Base-by-base conservation (phyloP, 1,139 yeast genomes). In the Suhomyces panamericanus region DNA sequence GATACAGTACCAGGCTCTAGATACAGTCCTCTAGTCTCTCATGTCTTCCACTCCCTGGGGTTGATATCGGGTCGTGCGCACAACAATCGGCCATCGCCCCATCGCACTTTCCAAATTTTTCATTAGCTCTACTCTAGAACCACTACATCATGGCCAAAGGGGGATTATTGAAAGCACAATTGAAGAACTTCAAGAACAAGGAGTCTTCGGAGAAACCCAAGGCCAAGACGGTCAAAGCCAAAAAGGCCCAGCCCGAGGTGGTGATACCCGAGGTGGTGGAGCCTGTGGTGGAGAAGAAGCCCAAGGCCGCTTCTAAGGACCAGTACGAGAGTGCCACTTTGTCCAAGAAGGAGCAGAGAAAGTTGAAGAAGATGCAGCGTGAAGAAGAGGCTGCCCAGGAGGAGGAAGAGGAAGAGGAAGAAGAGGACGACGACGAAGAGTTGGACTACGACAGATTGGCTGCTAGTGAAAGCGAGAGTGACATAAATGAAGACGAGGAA, bases 301-400 rank as follows among this genome's bases (percentile, higher is more conserved):
- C 26, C 33, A 39, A 39, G 27, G 42, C 38, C 38, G 16, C 37
- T 31, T 50, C 42, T 32, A 41, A 41, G 22, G 50, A 68, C 46
- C 80, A 69, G 36, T 77, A 77, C 52, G 64, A 77, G 51, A 75
- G 83, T 54, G 58, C 62, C 35, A 60, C 63, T 12, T 72, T 73
- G 51, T 83, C 88, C 41, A 83, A 81, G 66, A 85, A 83, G 56
- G 88, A 83, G 44, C 75, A 74, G 61, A 79, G 88, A 67, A 72
- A 74, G 60, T 66, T 82, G 63, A 83, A 81, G 73, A 82, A 83
- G 64, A 60, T 70, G 38, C 48, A 54, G 26, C 52, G 53, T 40
- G 48, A 50, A 17, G 60, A 52, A 24, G 60, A 50, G 30, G 61
- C 57, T n/a, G 58, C 53, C 6, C 58, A 55, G 11, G 63, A 56